These are phyloP conservation scores for Heliamphora pulchella DNA, from an alignment of 179 eudicot genomes.

Conservation along the genomic window DNA sequence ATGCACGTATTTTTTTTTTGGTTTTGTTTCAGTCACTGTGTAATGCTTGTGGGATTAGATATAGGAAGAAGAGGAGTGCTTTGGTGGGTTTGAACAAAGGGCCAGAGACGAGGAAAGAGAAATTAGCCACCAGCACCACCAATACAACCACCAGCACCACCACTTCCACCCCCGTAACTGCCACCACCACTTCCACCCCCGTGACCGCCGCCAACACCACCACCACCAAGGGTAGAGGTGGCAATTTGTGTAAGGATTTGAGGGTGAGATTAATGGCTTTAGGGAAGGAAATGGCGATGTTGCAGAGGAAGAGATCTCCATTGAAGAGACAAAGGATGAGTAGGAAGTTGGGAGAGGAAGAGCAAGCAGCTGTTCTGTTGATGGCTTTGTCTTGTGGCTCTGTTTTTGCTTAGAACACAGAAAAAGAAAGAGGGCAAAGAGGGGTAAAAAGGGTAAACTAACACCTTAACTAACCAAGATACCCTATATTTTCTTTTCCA, in stretches of 20 bases:
- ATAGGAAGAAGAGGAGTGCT: conserved; percentile 82
- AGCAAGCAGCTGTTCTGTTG: conserved; percentile 82
- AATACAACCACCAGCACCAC: too few species aligned
- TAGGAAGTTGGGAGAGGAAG: conserved; percentile 69
- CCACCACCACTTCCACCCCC: too few species aligned
- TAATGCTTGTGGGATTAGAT: conserved; percentile 94
- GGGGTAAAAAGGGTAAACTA: too few species aligned
- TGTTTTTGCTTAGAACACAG: conserved; percentile 61
- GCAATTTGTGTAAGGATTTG: too few species aligned
- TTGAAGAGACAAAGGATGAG: conserved; percentile 40
- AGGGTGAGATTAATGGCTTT: conserved; percentile 50
- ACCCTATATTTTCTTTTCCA: too few species aligned
- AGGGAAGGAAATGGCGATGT: conserved; percentile 50
- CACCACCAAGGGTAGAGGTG: too few species aligned
- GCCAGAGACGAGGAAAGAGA: conserved; percentile 36
- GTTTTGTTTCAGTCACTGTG: conserved; percentile 61
- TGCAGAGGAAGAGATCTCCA: conserved; percentile 75
- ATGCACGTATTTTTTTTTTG: too few species aligned
- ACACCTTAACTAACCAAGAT: too few species aligned
- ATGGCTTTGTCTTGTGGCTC: conserved; percentile 87
- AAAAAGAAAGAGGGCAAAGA: too few species aligned
- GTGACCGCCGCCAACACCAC: too few species aligned
- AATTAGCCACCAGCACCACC: too few species aligned
- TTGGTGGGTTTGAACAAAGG: conserved; percentile 46
- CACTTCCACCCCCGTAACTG: too few species aligned